Conservation (phyloP, 2,329 filamentous ascomycete species). For the Ophiostoma ulmi region DNA sequence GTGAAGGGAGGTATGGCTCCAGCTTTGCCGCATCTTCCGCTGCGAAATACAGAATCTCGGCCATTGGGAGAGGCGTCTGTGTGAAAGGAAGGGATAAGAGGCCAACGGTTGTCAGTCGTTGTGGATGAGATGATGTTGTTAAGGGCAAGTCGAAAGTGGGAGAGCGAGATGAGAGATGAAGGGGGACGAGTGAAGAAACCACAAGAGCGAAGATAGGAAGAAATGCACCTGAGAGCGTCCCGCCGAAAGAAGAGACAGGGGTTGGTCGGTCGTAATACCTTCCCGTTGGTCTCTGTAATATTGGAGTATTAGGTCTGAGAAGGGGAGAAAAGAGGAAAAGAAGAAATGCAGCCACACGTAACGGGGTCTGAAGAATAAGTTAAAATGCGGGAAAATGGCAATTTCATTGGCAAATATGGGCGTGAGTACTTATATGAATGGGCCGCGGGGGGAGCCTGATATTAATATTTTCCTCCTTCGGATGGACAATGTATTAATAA, state of each 20-base stretch:
- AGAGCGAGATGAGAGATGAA: no score
- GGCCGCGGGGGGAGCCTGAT: background rate
- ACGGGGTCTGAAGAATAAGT: background rate
- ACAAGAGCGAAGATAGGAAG: background rate
- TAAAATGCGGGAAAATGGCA: background rate
- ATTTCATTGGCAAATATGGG: background rate
- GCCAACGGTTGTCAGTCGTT: background rate
- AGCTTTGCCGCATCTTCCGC: constrained; percentile 28
- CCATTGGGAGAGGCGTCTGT: constrained; percentile 20
- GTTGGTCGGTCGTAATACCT: background rate
- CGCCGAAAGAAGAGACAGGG: background rate
- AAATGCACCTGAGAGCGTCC: background rate
- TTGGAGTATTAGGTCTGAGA: background rate
- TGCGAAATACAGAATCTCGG: constrained; percentile 28
- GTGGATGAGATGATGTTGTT: background rate
- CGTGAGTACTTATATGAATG: constrained; percentile 1
- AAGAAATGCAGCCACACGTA: background rate
- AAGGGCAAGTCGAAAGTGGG: background rate
- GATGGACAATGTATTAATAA: background rate
- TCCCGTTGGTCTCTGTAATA: background rate
- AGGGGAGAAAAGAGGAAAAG: background rate
- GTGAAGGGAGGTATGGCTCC: constrained; percentile 29
- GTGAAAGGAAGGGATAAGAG: background rate
- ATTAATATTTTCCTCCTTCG: background rate
- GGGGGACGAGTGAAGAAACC: background rate